Evolutionary conservation across 441 rosid genomes (phyloP).

Genomic region (Rhodomyrtus psidioides): DNA sequence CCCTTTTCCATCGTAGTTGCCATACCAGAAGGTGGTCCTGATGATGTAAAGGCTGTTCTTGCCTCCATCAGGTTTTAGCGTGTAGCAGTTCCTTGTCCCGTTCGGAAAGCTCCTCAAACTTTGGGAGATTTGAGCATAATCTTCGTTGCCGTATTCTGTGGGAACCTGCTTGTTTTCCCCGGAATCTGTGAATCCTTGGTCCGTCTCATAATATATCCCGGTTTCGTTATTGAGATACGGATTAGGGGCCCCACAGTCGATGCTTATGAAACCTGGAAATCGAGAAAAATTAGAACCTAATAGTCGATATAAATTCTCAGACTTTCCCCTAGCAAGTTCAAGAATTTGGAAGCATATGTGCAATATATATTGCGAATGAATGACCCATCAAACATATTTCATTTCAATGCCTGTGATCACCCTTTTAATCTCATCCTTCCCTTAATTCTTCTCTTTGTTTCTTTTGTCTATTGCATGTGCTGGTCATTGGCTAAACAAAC

Average conservation of each 20-base stretch:
- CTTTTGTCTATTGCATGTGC: not conserved
- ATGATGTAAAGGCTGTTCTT: not conserved
- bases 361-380: no score
- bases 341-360: no score
- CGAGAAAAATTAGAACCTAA: no score
- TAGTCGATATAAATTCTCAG: no score
- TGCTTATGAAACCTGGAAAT: not conserved
- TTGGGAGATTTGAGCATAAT: not conserved
- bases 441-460: not conserved
- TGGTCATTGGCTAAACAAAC: not conserved
- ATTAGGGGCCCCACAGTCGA: not conserved
- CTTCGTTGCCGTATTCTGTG: not conserved
- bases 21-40: not conserved
- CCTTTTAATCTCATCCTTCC: not conserved
- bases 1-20: not conserved
- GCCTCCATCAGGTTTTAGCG: not conserved
- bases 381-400: not conserved
- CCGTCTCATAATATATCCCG: not conserved
- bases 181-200: not conserved
- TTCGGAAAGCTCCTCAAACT: not conserved
- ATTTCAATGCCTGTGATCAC: not conserved
- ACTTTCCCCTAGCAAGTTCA: no score
- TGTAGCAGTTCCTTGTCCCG: not conserved
- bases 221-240: fast-evolving
- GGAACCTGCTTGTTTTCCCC: not conserved